phyloP scores from a whole-genome alignment of 208 protist species.

The Leishmania major region DNA sequence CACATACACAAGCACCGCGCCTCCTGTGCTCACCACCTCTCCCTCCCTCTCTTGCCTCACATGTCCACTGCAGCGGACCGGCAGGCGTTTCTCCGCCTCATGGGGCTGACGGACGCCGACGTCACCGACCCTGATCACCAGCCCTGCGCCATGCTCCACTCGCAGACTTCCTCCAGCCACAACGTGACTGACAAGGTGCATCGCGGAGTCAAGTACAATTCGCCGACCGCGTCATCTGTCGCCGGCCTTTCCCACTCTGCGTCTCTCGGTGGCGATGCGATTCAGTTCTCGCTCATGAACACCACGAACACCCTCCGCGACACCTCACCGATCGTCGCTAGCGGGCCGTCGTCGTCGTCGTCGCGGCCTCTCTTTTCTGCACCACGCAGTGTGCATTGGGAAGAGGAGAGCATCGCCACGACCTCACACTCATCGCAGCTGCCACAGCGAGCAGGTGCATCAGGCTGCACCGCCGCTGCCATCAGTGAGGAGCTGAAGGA shows the following conservation, averaged over 20 bases:
- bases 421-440: constrained; percentile 5
- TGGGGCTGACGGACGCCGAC: constrained; percentile 80
- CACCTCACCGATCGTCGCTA: background rate
- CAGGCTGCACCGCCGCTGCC: background rate
- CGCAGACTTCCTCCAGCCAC: background rate
- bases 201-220: background rate
- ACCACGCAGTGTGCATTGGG: constrained; percentile 11
- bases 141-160: background rate
- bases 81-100: constrained; percentile 71
- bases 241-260: constrained; percentile 28
- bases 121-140: constrained; percentile 50
- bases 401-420: constrained; percentile 3
- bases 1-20: background rate
- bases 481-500: constrained; percentile 73
- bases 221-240: constrained; percentile 12
- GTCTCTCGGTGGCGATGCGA: constrained; percentile 18
- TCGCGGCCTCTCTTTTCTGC: background rate
- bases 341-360: constrained; percentile 5
- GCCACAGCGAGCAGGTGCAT: background rate
- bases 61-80: constrained; percentile 44
- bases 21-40: background rate
- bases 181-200: background rate
- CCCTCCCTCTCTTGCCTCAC: constrained; percentile 15
- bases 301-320: background rate
- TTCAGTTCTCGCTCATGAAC: background rate